A percentile compares a stretch with the other conserved stretches of the same genome.
Conservation (phyloP, 2,329 filamentous ascomycete genomes). For the Dactylellina sp. region DNA sequence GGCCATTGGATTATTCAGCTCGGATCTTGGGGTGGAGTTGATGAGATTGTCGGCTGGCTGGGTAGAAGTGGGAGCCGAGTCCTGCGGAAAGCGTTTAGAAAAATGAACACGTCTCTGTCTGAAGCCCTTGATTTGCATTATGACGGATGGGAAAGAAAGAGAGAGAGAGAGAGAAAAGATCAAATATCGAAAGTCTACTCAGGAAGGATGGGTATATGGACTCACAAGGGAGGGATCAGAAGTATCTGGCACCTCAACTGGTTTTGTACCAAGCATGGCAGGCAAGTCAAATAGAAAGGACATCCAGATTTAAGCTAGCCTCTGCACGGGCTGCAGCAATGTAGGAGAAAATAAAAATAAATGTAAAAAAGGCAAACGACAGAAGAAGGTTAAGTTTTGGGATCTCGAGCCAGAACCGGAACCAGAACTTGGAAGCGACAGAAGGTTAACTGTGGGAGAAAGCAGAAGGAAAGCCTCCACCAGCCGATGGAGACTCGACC, state of each 20-base stretch:
- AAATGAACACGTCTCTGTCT: conserved; percentile 25
- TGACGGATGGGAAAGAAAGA: conserved; percentile 3
- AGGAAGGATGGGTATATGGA: conserved; percentile 11
- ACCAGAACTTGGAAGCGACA: conserved; percentile 12
- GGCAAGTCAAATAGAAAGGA: not conserved
- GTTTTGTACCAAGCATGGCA: conserved; percentile 50
- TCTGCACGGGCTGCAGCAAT: not conserved
- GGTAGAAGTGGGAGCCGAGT: conserved; percentile 8
- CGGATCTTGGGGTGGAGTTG: conserved; percentile 50
- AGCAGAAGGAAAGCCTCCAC: conserved; percentile 7
- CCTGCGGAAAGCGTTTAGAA: conserved; percentile 39
- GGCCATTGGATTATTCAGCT: conserved; percentile 49
- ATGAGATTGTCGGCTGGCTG: conserved; percentile 24
- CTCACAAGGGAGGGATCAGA: conserved; percentile 40
- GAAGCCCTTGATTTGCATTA: conserved; percentile 39
- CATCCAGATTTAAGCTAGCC: no score
- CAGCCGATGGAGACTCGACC: not conserved
- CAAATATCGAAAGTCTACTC: no score
- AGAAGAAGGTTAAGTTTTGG: conserved; percentile 37
- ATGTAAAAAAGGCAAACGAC: not conserved
- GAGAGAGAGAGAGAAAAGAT: not conserved
- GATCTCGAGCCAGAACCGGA: conserved; percentile 14
- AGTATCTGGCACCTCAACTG: conserved; percentile 38
- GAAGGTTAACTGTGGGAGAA: conserved; percentile 13
- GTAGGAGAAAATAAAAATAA: no score